Base-by-base conservation (phyloP, 164 flowering plant species). In the Litsea cubeba region DNA sequence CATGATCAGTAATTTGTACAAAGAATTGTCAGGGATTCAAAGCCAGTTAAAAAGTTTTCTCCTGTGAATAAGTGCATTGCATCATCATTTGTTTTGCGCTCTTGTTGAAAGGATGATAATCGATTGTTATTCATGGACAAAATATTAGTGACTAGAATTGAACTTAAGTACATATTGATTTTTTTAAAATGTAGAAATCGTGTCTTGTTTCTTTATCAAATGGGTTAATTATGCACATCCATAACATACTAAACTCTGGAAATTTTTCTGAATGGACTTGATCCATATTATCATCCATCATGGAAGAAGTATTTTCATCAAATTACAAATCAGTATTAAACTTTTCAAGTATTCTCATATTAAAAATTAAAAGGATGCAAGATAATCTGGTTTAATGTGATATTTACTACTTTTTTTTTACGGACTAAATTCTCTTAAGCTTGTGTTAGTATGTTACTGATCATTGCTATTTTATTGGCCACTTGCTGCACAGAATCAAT, bases 401-500 rank as follows among this genome's bases (percentile, higher is more conserved):
- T 20, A 17, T 69, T 50, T 40, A 1, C 5, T 12, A 40, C 23
- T 50, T 40, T 40, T 50, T 40, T 40, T 22, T n/a, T 69, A 69
- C 8, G 1, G 20, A 17, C 60, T 17, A 17, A 54, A 18, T 18
- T 54, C n/a, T 54, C 60, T 54, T 54, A 54, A 54, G 60, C 60
- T 17, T 14, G 12, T 54, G 7, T 54, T 15, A 54, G n/a, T 25
- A 49, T 68, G 25, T 64, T 71, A 66, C 80, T 81, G 77, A 74
- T 57, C 30, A 69, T 63, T 78, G 58, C 25, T 79, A 23, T 57
- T 24, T 79, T 75, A 70, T 72, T 81, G 60, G 63, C 58, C 35
- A 70, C 73, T 73, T 84, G 71, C 54, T 80, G 83, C 73, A 76
- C 95, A 96, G 99, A 96, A 96, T 79, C 99, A 96, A 83, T 96